phyloP scores from a whole-genome alignment of 2,329 filamentous ascomycete genomes.

The Aureobasidium sp. region DNA sequence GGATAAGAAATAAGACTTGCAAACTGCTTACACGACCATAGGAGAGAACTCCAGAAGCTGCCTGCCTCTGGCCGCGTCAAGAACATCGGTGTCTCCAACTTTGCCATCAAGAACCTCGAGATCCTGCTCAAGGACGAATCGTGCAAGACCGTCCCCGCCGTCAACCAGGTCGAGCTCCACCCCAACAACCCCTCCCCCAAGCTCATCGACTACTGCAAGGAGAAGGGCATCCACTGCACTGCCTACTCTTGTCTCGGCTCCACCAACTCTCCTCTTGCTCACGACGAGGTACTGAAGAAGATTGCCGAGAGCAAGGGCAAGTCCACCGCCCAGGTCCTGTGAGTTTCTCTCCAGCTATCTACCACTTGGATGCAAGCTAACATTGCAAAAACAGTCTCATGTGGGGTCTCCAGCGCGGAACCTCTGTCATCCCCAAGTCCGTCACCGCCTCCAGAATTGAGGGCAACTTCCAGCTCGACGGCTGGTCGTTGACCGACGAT shows the following conservation, averaged over 20 bases:
- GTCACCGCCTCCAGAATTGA: slow-evolving; percentile 67
- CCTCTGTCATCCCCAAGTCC: slow-evolving; percentile 79
- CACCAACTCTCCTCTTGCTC: slow-evolving; percentile 58
- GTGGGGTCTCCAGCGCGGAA: slow-evolving; percentile 76
- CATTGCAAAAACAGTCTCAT: slow-evolving; percentile 39
- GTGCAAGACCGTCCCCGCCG: slow-evolving; percentile 55
- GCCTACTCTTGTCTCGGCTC: slow-evolving; percentile 65
- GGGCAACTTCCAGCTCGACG: slow-evolving; percentile 63
- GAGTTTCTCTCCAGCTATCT: not conserved
- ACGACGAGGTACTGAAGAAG: slow-evolving; percentile 55
- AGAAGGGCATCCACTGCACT: slow-evolving; percentile 68
- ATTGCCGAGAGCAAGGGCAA: slow-evolving; percentile 53
- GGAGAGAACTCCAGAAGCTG: slow-evolving; percentile 38
- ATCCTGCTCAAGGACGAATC: slow-evolving; percentile 57
- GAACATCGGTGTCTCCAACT: slow-evolving; percentile 67
- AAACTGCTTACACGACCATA: slow-evolving; percentile 21
- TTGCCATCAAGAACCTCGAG: slow-evolving; percentile 73
- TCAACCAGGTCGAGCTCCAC: slow-evolving; percentile 79
- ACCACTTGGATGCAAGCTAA: not conserved
- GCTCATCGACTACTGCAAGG: slow-evolving; percentile 50
- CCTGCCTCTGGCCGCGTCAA: slow-evolving; percentile 59
- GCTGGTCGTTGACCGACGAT: slow-evolving; percentile 64
- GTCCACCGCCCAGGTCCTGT: slow-evolving; percentile 66
- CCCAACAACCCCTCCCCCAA: slow-evolving; percentile 66
- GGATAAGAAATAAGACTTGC: not conserved